Base-by-base conservation (phyloP, 371 early-diverging fungal species). In the Aphelidium insulamus region DNA sequence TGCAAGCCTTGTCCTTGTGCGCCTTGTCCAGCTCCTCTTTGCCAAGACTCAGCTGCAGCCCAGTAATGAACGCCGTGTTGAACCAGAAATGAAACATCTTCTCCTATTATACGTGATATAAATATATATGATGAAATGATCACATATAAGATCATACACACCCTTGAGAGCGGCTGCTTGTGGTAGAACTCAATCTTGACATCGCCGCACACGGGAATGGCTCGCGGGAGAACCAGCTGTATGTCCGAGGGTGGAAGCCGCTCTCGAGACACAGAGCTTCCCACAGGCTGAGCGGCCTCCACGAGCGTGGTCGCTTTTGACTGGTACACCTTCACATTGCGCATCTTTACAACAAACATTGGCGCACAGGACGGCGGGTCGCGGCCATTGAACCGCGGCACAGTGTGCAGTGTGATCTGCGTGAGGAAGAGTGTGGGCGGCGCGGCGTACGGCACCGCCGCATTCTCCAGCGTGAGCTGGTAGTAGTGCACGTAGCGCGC, bases 401-500 rank as follows among this genome's bases (percentile, higher is more conserved):
- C 44, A 21, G 47, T 40, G 19, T 48, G 32, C 22, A 48, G 36
- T 19, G 37, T 34, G 34, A 54, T 27, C 14, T 37, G 37, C 2
- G 36, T 33, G 8, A 44, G 33, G 6, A 38, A 24, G 16, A 48
- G 23, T 18, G 34, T 45, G 20, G 32, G 40, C 23, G 47, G 44
- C 28, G 31, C 39, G 35, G 49, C 26, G 17, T 40, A 42, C 21
- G 50, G 38, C n/a, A 34, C 34, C 10, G 14, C 25, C 30, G 22
- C 28, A 46, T 26, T 30, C 20, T 52, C 45, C 20, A 59, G 20
- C 38, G 48, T 46, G n/a, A 32, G 39, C 17, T 67, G 60, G 32
- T 55, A 70, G 33, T 73, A 73, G 7, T 39, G 37, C 4, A 73
- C 56, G 39, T 73, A 73, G 5, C 74, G 56, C 6, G 50, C 39